Evolutionary conservation across 2,329 filamentous ascomycete genomes (phyloP), one percentile per base, ranked within the genome.

Genomic region (Botrytis squamosa): DNA sequence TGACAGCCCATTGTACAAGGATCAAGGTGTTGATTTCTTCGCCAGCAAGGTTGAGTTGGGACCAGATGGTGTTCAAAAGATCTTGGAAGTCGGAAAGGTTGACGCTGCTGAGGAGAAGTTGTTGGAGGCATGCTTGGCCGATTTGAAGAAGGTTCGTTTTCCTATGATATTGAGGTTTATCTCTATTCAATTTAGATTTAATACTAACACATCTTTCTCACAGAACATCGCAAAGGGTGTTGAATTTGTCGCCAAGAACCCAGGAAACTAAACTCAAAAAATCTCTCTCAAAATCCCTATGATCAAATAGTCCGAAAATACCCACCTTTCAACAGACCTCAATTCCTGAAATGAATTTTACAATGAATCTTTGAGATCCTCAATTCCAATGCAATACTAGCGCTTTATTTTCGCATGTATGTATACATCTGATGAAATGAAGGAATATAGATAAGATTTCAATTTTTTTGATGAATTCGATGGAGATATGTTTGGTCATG

Each of bases 11-110:
- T 91, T 98, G 79, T 98, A 94, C 93, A 98, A 98, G 92, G 94
- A 98, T 87, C 92, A 97, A 88, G 96, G 95, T 82, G 90, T 97
- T 81, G 93, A 97, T 75, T 99, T 97, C 93, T 99, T 99, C 88
- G 92, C 94, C 83, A 95, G 92, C 86, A 92, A 90, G 85, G 93
- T 99, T 83, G 93, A 97, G 88, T 93, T 99, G 82, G 96, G 96
- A 86, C 94, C 95, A 84, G 92, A 95, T 84, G 96, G 96, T 88
- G 95, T 97, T 78, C 91, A 96, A 89, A 92, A 97, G 90, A 95
- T 98, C 84, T 88, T 92, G 84, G 91, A 92, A 80, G 86, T 99
- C 80, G 96, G 96, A 85, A 88, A 93, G 85, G 83, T 98, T 83
- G 93, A 93, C 82, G 89, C 90, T 81, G 87, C 90, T 84, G 96